phyloP scores from a whole-genome alignment of 305 asterid species.

The Fraxinus latifolia region DNA sequence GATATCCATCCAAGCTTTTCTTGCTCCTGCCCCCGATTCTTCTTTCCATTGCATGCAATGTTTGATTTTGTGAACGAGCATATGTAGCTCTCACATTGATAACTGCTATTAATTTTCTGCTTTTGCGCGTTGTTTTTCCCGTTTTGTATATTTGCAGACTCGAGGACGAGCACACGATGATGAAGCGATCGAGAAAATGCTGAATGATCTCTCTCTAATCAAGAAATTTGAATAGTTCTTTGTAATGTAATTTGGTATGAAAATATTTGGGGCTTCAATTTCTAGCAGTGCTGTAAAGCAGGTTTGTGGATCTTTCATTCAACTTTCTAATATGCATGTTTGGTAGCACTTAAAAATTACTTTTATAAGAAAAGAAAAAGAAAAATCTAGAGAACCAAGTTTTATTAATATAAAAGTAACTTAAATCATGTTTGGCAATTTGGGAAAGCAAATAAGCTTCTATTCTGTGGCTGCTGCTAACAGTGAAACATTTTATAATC shows the following conservation, averaged over 20 bases:
- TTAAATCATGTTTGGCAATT: not conserved
- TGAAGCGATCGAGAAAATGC: constrained; percentile 81
- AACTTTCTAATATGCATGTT: not conserved
- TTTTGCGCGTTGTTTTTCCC: not conserved
- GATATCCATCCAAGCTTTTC: not conserved
- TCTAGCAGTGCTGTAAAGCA: not conserved
- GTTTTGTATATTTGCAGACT: constrained; percentile 42
- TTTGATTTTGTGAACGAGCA: not conserved
- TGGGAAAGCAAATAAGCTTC: not conserved
- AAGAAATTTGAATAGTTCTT: constrained; percentile 64
- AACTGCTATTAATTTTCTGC: not conserved
- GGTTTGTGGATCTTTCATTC: not conserved
- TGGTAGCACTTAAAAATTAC: not conserved
- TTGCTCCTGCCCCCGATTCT: not conserved
- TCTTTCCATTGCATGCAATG: not conserved
- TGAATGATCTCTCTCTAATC: constrained; percentile 67
- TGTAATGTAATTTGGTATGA: not conserved
- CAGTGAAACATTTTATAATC: not conserved
- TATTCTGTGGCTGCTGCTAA: not conserved
- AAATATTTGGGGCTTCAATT: not conserved
- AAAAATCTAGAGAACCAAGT: not conserved
- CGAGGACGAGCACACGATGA: constrained; percentile 76
- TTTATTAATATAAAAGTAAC: too few species aligned
- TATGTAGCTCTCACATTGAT: not conserved
- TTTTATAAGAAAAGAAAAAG: not conserved